phyloP scores from a whole-genome alignment of 106 monocot species.

The Acorus gramineus region DNA sequence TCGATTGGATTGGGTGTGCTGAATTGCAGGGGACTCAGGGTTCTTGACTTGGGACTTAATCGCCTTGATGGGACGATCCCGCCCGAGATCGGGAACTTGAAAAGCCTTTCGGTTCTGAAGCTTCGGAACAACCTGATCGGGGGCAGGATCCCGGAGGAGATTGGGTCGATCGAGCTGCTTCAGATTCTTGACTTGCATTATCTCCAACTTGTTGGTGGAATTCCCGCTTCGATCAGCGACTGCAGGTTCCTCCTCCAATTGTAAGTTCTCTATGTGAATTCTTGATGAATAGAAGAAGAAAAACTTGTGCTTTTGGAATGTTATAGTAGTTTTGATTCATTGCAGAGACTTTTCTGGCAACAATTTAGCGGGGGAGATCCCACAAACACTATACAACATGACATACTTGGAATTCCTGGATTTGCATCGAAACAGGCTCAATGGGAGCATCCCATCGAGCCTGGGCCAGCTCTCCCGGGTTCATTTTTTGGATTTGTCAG shows the following conservation, averaged over 20 bases:
- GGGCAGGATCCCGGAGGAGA: slow-evolving; percentile 44
- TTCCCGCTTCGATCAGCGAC: slow-evolving; percentile 56
- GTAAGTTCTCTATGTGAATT: slow-evolving; percentile 33
- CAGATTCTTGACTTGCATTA: slow-evolving; percentile 46
- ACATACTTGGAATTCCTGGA: slow-evolving; percentile 61
- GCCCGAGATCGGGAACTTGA: slow-evolving; percentile 35
- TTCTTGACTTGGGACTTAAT: slow-evolving; percentile 60
- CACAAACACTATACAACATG: slow-evolving; percentile 49
- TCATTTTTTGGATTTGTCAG: slow-evolving; percentile 52
- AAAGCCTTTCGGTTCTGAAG: slow-evolving; percentile 49
- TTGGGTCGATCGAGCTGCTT: slow-evolving; percentile 54
- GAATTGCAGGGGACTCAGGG: slow-evolving; percentile 38
- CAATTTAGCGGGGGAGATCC: slow-evolving; percentile 56
- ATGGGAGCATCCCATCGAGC: slow-evolving; percentile 42
- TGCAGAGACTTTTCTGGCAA: slow-evolving; percentile 80
- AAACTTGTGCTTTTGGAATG: no score
- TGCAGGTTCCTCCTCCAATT: slow-evolving; percentile 68
- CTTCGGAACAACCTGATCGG: slow-evolving; percentile 42
- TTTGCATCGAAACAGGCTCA: slow-evolving; percentile 57
- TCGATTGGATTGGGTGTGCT: slow-evolving; percentile 32
- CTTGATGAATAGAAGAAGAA: neutral
- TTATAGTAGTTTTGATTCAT: neutral
- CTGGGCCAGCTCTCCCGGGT: slow-evolving; percentile 49
- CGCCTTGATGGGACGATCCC: slow-evolving; percentile 52
- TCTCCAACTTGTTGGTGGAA: slow-evolving; percentile 57